These are phyloP conservation scores for Ophiocordyceps camponoti-floridani DNA, from an alignment of 2,329 filamentous ascomycete species.

Conservation along the genomic window DNA sequence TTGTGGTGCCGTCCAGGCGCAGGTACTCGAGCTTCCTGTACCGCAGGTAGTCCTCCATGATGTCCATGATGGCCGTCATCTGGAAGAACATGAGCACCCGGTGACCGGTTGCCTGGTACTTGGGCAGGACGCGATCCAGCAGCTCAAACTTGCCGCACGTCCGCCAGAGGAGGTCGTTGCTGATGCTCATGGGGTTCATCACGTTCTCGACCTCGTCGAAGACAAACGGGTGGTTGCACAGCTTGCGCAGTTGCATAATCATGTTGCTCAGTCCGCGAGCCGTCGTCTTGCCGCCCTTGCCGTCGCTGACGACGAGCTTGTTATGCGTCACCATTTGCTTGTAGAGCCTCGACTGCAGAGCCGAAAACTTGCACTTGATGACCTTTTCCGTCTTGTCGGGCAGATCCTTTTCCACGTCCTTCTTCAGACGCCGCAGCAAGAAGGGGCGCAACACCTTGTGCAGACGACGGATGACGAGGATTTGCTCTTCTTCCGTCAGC, in stretches of 20 bases:
- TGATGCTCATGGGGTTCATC: slow-evolving; percentile 78
- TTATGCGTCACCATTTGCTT: slow-evolving; percentile 87
- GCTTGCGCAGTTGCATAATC: slow-evolving; percentile 99
- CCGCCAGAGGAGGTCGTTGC: slow-evolving; percentile 89
- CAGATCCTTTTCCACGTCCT: slow-evolving; percentile 96
- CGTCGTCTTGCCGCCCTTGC: slow-evolving; percentile 88
- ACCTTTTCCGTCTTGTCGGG: slow-evolving; percentile 97
- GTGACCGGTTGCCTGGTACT: slow-evolving; percentile 81
- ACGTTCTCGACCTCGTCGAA: slow-evolving; percentile 97
- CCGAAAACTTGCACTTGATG: slow-evolving; percentile 91
- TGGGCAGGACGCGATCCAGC: slow-evolving; percentile 69
- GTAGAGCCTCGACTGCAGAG: slow-evolving; percentile 88
- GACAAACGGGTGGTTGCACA: slow-evolving; percentile 90
- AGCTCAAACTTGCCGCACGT: slow-evolving; percentile 83
- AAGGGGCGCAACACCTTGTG: slow-evolving; percentile 99
- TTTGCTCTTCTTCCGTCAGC: slow-evolving; percentile 80
- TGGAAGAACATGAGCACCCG: slow-evolving; percentile 97
- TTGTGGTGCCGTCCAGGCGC: slow-evolving; percentile 88
- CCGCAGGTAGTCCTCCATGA: slow-evolving; percentile 97
- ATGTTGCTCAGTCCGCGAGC: slow-evolving; percentile 96
- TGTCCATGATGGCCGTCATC: slow-evolving; percentile 99
- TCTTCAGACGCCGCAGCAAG: slow-evolving; percentile 99
- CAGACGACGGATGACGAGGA: slow-evolving; percentile 69
- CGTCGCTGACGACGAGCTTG: slow-evolving; percentile 95
- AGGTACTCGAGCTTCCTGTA: slow-evolving; percentile 99